phyloP scores from a whole-genome alignment of 192 early-diverging fungal species.

The Linnemannia exigua region DNA sequence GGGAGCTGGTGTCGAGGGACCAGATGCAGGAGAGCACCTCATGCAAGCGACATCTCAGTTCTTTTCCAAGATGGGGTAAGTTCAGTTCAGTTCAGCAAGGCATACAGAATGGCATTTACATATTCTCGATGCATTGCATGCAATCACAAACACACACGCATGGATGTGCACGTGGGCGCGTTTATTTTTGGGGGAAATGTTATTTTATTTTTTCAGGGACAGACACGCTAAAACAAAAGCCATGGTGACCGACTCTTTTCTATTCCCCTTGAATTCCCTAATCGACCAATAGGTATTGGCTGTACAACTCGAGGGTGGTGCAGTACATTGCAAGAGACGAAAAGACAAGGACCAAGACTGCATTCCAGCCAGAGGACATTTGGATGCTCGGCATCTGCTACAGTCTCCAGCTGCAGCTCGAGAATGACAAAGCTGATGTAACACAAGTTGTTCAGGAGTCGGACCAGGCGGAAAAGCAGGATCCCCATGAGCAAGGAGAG shows the following conservation, averaged over 20 bases:
- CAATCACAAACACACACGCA: background rate
- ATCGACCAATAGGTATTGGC: slow-evolving; percentile 47
- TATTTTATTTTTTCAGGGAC: background rate
- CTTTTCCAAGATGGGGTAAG: slow-evolving; percentile 55
- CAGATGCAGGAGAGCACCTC: slow-evolving; percentile 47
- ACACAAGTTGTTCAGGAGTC: background rate
- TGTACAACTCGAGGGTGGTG: slow-evolving; percentile 58
- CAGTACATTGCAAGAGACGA: slow-evolving; percentile 59
- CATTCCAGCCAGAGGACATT: slow-evolving; percentile 46
- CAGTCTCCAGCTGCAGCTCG: slow-evolving; percentile 21
- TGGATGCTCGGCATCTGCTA: slow-evolving; percentile 60
- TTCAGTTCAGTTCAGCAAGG: slow-evolving; percentile 9
- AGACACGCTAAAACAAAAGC: background rate
- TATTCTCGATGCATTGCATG: background rate
- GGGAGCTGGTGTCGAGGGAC: slow-evolving; percentile 19
- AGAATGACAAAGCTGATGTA: background rate
- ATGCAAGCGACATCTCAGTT: slow-evolving; percentile 48
- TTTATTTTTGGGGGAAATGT: background rate
- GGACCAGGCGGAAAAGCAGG: no score
- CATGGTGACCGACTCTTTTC: background rate
- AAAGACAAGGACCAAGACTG: slow-evolving; percentile 44
- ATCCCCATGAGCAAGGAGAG: no score
- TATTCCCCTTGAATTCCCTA: background rate
- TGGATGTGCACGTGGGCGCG: background rate
- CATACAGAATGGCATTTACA: background rate